A percentile compares a stretch with the other conserved stretches of the same genome.
Conservation (phyloP, 768 basidiomycete genomes). For the Russula earlei region DNA sequence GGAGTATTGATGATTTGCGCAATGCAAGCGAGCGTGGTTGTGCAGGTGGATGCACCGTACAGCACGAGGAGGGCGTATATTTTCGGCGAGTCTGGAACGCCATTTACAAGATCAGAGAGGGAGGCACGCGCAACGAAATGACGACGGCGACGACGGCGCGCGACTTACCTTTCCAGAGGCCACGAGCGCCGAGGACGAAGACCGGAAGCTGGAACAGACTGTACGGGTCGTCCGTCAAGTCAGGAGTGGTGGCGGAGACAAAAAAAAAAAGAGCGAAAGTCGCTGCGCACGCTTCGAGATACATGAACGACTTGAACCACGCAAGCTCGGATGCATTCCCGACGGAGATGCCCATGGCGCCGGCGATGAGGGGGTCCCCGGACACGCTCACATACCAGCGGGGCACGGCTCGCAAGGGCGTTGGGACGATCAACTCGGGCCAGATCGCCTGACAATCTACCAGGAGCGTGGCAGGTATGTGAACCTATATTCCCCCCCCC, state of each 20-base stretch:
- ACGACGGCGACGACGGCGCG: not conserved
- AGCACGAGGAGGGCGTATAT: conserved; percentile 57
- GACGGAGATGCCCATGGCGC: conserved; percentile 37
- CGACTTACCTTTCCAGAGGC: conserved; percentile 44
- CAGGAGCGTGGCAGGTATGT: conserved; percentile 58
- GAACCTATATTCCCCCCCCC: conserved; percentile 44
- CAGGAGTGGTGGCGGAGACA: not conserved
- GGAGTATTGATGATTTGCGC: conserved; percentile 48
- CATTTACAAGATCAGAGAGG: not conserved
- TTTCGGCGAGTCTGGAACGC: conserved; percentile 34
- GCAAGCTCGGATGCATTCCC: conserved; percentile 28
- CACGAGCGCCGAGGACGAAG: conserved; percentile 59
- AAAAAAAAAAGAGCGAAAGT: not conserved
- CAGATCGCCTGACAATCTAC: conserved; percentile 66
- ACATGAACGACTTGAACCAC: conserved; percentile 60
- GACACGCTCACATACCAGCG: conserved; percentile 47
- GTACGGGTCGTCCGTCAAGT: not conserved
- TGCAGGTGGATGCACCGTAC: conserved; percentile 71
- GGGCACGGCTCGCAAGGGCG: conserved; percentile 35
- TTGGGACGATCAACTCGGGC: conserved; percentile 42
- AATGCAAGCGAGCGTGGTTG: conserved; percentile 69
- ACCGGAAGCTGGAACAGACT: conserved; percentile 70
- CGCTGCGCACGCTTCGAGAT: conserved; percentile 46
- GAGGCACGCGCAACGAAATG: not conserved
- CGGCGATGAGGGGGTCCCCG: conserved; percentile 57